phyloP scores from a whole-genome alignment of 1,139 yeast species.

The Saccharomycopsis hybrid region DNA sequence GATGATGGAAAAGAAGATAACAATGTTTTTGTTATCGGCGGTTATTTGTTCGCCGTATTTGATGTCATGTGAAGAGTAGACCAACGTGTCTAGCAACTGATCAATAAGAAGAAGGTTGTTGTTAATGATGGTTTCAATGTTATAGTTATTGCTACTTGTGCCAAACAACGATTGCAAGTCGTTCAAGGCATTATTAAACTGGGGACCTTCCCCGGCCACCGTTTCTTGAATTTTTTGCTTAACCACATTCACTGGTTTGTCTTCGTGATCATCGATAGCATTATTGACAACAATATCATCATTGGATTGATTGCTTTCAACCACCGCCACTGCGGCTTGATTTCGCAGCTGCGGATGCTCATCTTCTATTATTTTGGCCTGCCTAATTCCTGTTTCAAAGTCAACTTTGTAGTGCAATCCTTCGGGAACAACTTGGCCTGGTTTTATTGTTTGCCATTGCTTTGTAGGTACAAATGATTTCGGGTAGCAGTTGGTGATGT shows the following conservation, averaged over 20 bases:
- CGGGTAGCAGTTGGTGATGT: conserved; percentile 56
- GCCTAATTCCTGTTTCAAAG: conserved; percentile 58
- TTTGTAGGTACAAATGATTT: conserved; percentile 49
- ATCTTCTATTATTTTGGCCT: conserved; percentile 57
- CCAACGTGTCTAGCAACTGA: conserved; percentile 41
- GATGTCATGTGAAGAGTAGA: conserved; percentile 58
- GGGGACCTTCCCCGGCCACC: conserved; percentile 5
- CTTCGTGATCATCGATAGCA: conserved; percentile 1
- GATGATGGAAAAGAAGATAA: conserved; percentile 25
- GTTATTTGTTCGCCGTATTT: conserved; percentile 49
- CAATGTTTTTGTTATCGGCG: conserved; percentile 24
- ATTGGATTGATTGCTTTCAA: too few species aligned
- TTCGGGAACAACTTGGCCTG: conserved; percentile 66
- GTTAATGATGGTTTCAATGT: not conserved
- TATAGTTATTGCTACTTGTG: too few species aligned
- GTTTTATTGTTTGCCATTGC: conserved; percentile 64
- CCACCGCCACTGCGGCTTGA: conserved; percentile 22
- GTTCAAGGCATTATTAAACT: conserved; percentile 3
- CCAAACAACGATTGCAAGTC: conserved; percentile 1
- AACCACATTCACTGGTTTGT: conserved; percentile 7
- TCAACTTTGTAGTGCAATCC: conserved; percentile 73
- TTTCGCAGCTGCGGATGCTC: conserved; percentile 21
- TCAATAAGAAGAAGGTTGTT: conserved; percentile 13
- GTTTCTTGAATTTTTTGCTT: not conserved
- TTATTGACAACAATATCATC: not conserved